Evolutionary conservation across 768 basidiomycete species (phyloP).

Genomic region (Auriscalpium orientale): DNA sequence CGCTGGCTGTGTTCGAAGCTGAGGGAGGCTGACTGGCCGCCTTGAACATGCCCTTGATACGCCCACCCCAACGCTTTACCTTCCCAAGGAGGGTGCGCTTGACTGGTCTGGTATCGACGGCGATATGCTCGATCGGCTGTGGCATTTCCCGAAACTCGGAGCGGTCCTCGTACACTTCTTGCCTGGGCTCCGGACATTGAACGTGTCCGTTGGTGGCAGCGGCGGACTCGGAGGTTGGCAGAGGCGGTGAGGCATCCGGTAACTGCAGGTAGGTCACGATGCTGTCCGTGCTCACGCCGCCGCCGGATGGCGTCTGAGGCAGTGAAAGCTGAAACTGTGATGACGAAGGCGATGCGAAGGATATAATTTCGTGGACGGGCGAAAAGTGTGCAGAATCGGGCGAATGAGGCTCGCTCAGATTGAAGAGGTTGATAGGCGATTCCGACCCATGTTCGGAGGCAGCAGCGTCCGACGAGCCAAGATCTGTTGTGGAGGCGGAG

Average conservation of each 20-base stretch:
- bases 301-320: conserved; percentile 1
- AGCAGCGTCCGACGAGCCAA: not conserved
- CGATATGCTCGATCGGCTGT: not conserved
- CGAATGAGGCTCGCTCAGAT: conserved; percentile 12
- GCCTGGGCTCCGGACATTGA: too few species aligned
- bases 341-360: conserved; percentile 10
- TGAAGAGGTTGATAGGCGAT: not conserved
- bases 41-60: conserved; percentile 11
- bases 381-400: conserved; percentile 15
- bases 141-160: not conserved
- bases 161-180: too few species aligned
- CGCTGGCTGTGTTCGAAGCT: not conserved
- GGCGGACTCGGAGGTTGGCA: too few species aligned
- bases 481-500: not conserved
- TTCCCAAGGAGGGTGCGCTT: conserved; percentile 10
- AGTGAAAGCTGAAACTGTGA: conserved; percentile 9
- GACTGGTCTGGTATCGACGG: not conserved
- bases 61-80: conserved; percentile 11
- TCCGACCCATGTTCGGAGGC: not conserved
- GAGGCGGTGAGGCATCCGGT: not conserved
- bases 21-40: not conserved
- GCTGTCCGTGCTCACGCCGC: conserved; percentile 2
- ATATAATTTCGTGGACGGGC: conserved; percentile 1
- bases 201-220: too few species aligned
- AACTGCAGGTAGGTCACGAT: conserved; percentile 2